Evolutionary conservation across 108 stramenopile species (phyloP), one percentile per base, ranked within the genome.

Genomic region (Epipyxis sp.): DNA sequence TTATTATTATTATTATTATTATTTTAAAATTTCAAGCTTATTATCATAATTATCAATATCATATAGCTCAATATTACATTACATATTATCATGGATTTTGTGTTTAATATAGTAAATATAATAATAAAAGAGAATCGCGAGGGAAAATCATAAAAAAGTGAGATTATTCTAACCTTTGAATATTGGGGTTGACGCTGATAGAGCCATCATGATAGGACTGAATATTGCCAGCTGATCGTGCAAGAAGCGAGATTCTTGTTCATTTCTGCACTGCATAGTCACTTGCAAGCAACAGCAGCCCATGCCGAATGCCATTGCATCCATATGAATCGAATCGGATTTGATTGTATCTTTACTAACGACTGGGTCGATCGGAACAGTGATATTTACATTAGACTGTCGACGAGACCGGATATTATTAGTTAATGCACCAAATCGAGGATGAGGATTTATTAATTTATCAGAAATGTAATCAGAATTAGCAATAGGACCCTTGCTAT

Each of bases 271-370:
- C 88, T 99, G 98, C 77, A 95, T 95, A 42, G 96, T 97, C 69
- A 99, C 95, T 78, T 99, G 98, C 59, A 99, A 89, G 80, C 98
- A 99, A 83, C 96, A 97, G 80, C 94, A 95, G n/a, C 98, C 98
- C 98, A 99, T 99, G 29, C 98, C 98, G 82, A 96, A 99, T 25
- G 94, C 98, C 94, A 99, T 99, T 16, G 97, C 95, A 81, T 99
- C 98, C 96, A 97, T 95, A 78, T 97, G 78, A 57, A 88, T 85
- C 2, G 65, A 13, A 6, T 40, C 65, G 20, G 29, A 29, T 39
- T 54, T 57, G 20, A 20, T 13, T 50, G 20, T 6, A 50, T 20
- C 20, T n/a, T n/a, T n/a, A n/a, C n/a, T n/a, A n/a, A n/a, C n/a
- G n/a, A n/a, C n/a, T n/a, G n/a, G n/a, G n/a, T n/a, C n/a, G n/a